Evolutionary conservation across 768 basidiomycete genomes (phyloP), one percentile per base, ranked within the genome.

Genomic region (Suillus placidus): DNA sequence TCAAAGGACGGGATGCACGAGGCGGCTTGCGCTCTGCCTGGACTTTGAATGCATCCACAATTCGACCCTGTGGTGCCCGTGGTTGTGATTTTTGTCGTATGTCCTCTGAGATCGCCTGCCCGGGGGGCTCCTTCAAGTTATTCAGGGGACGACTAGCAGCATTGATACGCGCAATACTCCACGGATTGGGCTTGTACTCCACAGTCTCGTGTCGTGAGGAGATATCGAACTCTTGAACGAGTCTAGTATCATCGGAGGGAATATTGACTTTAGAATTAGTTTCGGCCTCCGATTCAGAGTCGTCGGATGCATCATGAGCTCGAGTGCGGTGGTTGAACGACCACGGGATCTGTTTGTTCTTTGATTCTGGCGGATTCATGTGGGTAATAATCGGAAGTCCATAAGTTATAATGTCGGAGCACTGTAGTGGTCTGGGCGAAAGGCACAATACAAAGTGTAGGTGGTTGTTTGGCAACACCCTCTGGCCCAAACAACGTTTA

Each of bases 141-240:
- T 68, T 63, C 43, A 64, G n/a, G 10, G 67, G 18, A 14, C 91
- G 85, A 40, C 81, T 80, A 0, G 85, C 85, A 51, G 92, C 92
- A 68, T 94, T 94, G 37, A 91, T 87, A 70, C 87, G 90, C 4
- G 92, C 92, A 64, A 94, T 92, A 63, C 85, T 86, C 84, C 91
- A 94, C 0, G 92, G 92, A 71, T 92, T 93, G 0, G 90, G 85
- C 60, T 86, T 90, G 78, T 87, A 92, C 7, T 79, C 73, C 1
- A 88, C 91, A 38, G 80, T 74, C 62, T 93, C 92, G 61, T 84
- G 77, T 56, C 92, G 81, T 2, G 78, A 71, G 0, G 88, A 83
- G 2, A 92, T 76, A 68, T 92, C 90, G 58, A 92, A 73, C 30
- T 88, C 86, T 2, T 81, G 76, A 57, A 85, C 58, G 0, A 79